Evolutionary conservation across 306 rosid genomes (phyloP).

Genomic region (Pyrus bretschneideri): DNA sequence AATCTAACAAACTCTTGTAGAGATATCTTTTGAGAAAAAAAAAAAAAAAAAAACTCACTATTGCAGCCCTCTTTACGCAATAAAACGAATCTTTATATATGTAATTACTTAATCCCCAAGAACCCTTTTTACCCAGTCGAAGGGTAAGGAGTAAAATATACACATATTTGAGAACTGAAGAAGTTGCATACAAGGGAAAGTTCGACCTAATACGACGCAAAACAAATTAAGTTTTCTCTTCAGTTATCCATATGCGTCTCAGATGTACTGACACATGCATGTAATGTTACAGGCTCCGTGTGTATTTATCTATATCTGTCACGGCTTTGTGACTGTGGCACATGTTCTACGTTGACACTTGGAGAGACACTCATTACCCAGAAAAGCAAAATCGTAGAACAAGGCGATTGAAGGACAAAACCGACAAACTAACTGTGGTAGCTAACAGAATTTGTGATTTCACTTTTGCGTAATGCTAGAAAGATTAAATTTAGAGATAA

Average conservation of each 20-base stretch:
- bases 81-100: background rate
- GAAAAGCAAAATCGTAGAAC: background rate
- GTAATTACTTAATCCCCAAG: background rate
- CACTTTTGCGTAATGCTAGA: background rate
- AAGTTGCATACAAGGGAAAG: background rate
- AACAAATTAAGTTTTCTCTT: background rate
- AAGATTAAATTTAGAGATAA: no score
- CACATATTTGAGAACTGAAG: background rate
- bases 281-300: background rate
- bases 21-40: no score
- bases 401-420: background rate
- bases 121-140: background rate
- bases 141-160: no score
- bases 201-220: background rate
- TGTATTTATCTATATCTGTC: background rate
- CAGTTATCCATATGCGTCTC: background rate
- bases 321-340: background rate
- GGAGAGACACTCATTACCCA: background rate
- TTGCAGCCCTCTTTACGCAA: background rate
- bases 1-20: background rate
- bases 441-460: no score
- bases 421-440: background rate
- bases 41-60: background rate
- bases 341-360: background rate
- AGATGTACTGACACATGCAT: background rate